Evolutionary conservation across 768 basidiomycete species (phyloP), one percentile per base, ranked within the genome.

Genomic region (Filobasidium wieringae): DNA sequence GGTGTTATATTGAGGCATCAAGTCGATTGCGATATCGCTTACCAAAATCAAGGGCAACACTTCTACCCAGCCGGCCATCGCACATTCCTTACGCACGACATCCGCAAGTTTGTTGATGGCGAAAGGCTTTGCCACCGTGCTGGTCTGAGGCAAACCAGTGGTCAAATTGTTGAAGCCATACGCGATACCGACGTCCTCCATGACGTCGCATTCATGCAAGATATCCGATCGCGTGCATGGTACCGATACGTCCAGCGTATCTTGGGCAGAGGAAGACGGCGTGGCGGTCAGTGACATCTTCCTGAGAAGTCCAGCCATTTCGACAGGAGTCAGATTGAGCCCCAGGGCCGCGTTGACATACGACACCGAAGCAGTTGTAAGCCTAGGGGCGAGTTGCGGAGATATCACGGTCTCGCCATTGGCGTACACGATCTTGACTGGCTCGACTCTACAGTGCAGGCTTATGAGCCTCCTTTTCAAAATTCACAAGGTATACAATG

Each of bases 211-310:
- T 72, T 97, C 91, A 71, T 99, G 95, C 55, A 99, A 77, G 64
- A 99, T 96, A 70, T 99, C 95, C 1, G 95, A 91, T 34, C 95
- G 82, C n/a, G 91, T 96, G n/a, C 87, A 79, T 4, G 95, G 93
- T 47, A 99, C 79, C 32, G 81, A 76, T 27, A 97, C 84, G 17
- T 79, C 66, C 40, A 99, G 78, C 64, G 82, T 79, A 66, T 96
- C 91, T 0, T 70, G 49, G n/a, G 74, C 69, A 59, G 83, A 77
- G 1, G 80, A 57, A 2, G 84, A 84, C 26, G 81, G 74, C 19
- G 75, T 67, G 0, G 83, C 78, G 36, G 78, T 70, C 47, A 88
- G 80, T 4, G 87, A 83, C 95, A 99, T 99, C 66, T 84, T 82
- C 63, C 79, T 78, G 34, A 99, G 81, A 27, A 95, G 82, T 8